phyloP scores from a whole-genome alignment of 495 filamentous ascomycete species.

The Bacidia rubella region DNA sequence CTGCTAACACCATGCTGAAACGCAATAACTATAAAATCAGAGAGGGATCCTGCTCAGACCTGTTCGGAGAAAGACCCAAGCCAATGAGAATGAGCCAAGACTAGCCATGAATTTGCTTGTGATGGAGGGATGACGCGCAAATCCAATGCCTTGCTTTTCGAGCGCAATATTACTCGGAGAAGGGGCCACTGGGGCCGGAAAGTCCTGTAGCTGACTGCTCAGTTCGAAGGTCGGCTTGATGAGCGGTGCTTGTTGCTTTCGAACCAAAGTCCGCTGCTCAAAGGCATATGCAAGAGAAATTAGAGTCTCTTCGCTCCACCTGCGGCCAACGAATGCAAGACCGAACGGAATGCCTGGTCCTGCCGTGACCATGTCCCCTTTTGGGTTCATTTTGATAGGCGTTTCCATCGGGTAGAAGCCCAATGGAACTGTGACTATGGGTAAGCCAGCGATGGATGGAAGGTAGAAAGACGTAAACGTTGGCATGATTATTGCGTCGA shows the following conservation, averaged over 20 bases:
- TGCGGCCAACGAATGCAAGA: conserved; percentile 35
- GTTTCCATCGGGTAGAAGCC: conserved; percentile 25
- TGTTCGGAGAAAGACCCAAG: background rate
- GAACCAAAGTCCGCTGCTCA: conserved; percentile 39
- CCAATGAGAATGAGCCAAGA: background rate
- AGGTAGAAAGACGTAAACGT: conserved; percentile 18
- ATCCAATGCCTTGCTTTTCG: background rate
- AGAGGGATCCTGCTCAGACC: too few species aligned
- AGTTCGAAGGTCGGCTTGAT: conserved; percentile 20
- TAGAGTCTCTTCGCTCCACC: conserved; percentile 37
- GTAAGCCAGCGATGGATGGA: conserved; percentile 24
- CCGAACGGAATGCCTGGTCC: conserved; percentile 28
- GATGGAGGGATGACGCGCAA: background rate
- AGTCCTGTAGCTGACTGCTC: background rate
- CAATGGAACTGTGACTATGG: conserved; percentile 32
- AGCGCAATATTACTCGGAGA: background rate
- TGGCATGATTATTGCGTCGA: conserved; percentile 33
- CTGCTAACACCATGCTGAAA: background rate
- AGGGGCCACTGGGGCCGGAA: background rate
- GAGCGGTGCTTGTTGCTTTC: conserved; percentile 30
- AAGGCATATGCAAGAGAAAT: conserved; percentile 45
- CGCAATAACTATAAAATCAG: too few species aligned
- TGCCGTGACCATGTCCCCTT: conserved; percentile 7
- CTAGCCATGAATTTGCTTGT: background rate
- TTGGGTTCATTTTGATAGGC: conserved; percentile 11